A percentile compares a stretch with the other conserved stretches of the same genome.
phyloP scores from a whole-genome alignment of 139 green algal genomes.

The Yamagishiella unicocca region DNA sequence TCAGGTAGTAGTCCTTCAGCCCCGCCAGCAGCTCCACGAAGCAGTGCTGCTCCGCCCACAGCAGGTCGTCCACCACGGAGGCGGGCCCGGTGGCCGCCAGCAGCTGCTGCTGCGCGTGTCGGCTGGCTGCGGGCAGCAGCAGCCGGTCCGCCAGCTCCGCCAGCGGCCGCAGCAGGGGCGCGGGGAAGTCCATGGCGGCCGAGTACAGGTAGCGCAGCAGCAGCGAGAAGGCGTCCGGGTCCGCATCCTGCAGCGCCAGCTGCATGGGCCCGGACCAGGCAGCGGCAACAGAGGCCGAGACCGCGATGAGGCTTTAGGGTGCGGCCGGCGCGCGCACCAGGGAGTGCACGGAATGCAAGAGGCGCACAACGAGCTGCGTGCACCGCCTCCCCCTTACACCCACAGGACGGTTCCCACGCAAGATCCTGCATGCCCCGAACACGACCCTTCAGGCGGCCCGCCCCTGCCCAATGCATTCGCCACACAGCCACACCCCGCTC shows the following conservation, averaged over 20 bases:
- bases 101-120: not conserved
- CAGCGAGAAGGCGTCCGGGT: not conserved
- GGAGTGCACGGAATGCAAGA: too few relatives aligned
- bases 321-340: too few relatives aligned
- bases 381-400: too few relatives aligned
- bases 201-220: conserved; percentile 22
- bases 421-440: too few relatives aligned
- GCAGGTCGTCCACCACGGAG: conserved; percentile 12
- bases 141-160: conserved; percentile 33
- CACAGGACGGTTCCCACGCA: too few relatives aligned
- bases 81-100: not conserved
- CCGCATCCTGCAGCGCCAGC: not conserved
- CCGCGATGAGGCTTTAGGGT: too few relatives aligned
- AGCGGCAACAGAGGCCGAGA: too few relatives aligned
- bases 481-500: not conserved
- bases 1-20: conserved; percentile 30
- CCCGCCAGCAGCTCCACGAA: conserved; percentile 10
- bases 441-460: too few relatives aligned
- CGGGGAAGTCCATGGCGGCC: not conserved
- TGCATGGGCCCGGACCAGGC: too few relatives aligned
- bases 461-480: too few relatives aligned
- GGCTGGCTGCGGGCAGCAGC: conserved; percentile 1
- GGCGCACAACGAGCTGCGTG: too few relatives aligned
- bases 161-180: not conserved
- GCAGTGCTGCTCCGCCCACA: not conserved